A percentile compares a stretch with the other conserved stretches of the same genome.
Conservation (phyloP, 2,329 filamentous ascomycete genomes). For the Dothistroma septosporum region DNA sequence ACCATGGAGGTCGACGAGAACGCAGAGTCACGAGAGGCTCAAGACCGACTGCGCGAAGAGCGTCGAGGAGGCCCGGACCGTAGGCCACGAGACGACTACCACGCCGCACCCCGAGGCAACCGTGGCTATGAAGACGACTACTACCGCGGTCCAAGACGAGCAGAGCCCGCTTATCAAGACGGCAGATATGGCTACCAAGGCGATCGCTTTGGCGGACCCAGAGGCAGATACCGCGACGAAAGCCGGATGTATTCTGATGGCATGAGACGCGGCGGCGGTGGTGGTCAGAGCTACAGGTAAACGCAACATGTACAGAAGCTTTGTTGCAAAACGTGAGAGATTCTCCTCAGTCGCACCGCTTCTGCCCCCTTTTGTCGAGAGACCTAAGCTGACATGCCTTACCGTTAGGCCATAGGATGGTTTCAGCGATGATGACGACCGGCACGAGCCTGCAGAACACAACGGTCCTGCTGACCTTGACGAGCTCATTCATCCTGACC, state of each 20-base stretch:
- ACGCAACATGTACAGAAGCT: too few relatives aligned
- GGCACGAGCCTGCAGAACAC: neutral
- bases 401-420: neutral
- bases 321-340: too few relatives aligned
- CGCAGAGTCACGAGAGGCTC: conserved; percentile 27
- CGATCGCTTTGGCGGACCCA: conserved; percentile 18
- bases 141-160: conserved; percentile 26
- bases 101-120: conserved; percentile 21
- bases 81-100: conserved; percentile 18
- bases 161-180: conserved; percentile 40
- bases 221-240: conserved; percentile 26
- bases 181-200: conserved; percentile 42
- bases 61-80: conserved; percentile 29
- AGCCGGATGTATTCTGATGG: conserved; percentile 31
- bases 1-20: conserved; percentile 45
- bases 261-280: conserved; percentile 21
- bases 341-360: too few relatives aligned
- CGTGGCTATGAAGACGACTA: conserved; percentile 24
- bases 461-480: neutral
- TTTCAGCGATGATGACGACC: neutral
- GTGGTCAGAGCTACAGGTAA: conserved; percentile 24
- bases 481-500: neutral
- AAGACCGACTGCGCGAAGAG: conserved; percentile 32
- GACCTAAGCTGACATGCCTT: too few relatives aligned
- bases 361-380: conserved; percentile 2